Conservation (phyloP, 768 basidiomycete species). For the Terana coerulea region DNA sequence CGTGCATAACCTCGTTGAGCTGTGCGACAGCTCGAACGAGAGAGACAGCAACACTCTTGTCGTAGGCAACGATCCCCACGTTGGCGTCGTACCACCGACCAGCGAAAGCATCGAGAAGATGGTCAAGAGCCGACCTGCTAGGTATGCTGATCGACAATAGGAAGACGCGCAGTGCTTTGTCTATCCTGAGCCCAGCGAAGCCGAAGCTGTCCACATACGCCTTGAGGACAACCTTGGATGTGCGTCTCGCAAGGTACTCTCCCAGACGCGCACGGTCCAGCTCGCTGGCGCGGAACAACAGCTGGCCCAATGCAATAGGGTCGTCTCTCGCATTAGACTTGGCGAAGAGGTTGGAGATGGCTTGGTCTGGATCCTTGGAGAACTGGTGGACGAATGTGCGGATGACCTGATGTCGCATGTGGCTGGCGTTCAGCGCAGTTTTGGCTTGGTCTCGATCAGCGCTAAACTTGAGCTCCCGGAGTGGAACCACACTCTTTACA, state of each 20-base stretch:
- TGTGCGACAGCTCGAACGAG: slow-evolving; percentile 81
- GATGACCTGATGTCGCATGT: slow-evolving; percentile 57
- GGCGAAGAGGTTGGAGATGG: slow-evolving; percentile 66
- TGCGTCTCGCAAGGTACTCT: slow-evolving; percentile 72
- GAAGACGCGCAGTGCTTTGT: slow-evolving; percentile 88
- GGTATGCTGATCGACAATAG: slow-evolving; percentile 77
- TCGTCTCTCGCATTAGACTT: slow-evolving; percentile 61
- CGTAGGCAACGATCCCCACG: slow-evolving; percentile 68
- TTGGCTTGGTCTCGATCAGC: slow-evolving; percentile 66
- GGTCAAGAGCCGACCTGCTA: slow-evolving; percentile 50
- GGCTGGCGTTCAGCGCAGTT: slow-evolving; percentile 30
- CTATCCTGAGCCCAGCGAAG: slow-evolving; percentile 77
- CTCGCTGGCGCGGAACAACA: slow-evolving; percentile 79
- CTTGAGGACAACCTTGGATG: slow-evolving; percentile 72
- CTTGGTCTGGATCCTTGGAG: slow-evolving; percentile 72
- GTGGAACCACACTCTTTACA: slow-evolving; percentile 85
- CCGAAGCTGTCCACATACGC: slow-evolving; percentile 88
- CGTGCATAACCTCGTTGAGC: slow-evolving; percentile 86
- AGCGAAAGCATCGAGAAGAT: slow-evolving; percentile 81
- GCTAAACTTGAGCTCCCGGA: slow-evolving; percentile 64
- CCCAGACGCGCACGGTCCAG: slow-evolving; percentile 82
- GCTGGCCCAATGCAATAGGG: slow-evolving; percentile 67
- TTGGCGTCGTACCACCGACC: slow-evolving; percentile 91
- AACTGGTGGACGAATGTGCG: slow-evolving; percentile 78
- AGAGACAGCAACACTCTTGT: slow-evolving; percentile 73